These are phyloP conservation scores for Sclerotinia sclerotiorum DNA, from an alignment of 2,329 filamentous ascomycete species.

Conservation along the genomic window DNA sequence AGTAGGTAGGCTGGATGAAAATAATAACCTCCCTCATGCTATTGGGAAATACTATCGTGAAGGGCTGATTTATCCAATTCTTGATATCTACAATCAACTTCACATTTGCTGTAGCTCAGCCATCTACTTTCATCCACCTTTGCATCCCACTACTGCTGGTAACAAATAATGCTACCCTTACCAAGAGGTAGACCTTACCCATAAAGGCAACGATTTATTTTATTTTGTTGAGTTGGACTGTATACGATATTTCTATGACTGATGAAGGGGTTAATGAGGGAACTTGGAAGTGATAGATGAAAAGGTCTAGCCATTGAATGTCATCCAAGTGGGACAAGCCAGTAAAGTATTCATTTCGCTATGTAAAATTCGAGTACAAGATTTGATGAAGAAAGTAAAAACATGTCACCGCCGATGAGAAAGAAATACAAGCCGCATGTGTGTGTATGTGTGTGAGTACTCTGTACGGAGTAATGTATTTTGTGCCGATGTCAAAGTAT, in stretches of 20 bases:
- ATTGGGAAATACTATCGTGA: background rate
- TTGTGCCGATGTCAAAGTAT: background rate
- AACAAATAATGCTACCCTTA: conserved; percentile 13
- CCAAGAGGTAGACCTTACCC: background rate
- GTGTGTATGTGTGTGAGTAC: no score
- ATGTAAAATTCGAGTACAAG: background rate
- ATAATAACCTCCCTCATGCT: background rate
- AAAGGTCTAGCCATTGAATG: background rate
- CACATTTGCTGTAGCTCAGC: background rate
- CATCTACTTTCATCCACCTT: conserved; percentile 1
- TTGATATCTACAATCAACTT: background rate
- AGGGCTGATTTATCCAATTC: background rate
- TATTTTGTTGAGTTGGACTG: background rate
- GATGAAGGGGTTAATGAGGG: background rate
- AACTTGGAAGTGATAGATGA: background rate
- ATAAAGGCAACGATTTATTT: background rate
- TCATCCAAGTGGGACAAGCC: conserved; percentile 6
- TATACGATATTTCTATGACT: background rate
- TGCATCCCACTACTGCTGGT: conserved; percentile 13
- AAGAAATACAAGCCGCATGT: background rate
- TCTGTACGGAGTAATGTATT: background rate
- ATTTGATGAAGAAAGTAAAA: background rate
- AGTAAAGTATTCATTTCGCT: background rate
- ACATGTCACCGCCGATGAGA: conserved; percentile 7
- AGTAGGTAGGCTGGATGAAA: background rate